These are phyloP conservation scores for Halenospora varia DNA, from an alignment of 495 filamentous ascomycete genomes.

Conservation along the genomic window DNA sequence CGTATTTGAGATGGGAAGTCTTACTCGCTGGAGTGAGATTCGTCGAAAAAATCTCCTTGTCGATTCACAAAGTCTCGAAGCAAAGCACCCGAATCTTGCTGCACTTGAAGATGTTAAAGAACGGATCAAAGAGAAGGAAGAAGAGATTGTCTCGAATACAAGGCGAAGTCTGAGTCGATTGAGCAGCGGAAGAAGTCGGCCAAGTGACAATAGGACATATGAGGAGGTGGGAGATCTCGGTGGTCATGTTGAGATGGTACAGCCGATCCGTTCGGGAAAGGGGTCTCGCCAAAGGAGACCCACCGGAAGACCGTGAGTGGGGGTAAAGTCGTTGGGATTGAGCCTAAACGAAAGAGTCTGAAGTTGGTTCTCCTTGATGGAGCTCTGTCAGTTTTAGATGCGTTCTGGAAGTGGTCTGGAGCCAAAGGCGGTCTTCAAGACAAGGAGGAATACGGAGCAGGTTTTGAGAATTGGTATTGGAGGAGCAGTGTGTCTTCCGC, in stretches of 20 bases:
- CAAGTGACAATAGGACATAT: constrained; percentile 2
- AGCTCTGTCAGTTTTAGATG: constrained; percentile 1
- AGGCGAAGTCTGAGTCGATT: constrained; percentile 14
- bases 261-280: constrained; percentile 14
- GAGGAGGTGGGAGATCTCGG: constrained; percentile 17
- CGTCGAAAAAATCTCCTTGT: constrained; percentile 60
- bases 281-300: neutral
- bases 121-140: constrained; percentile 17
- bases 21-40: constrained; percentile 69
- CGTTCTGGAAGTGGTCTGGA: constrained; percentile 13
- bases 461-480: constrained; percentile 11
- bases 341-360: neutral
- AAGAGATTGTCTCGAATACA: constrained; percentile 11
- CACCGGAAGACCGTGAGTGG: neutral
- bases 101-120: constrained; percentile 9
- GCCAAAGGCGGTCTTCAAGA: constrained; percentile 8
- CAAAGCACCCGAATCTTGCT: constrained; percentile 22
- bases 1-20: constrained; percentile 57
- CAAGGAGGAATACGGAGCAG: neutral
- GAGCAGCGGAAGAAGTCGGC: constrained; percentile 8
- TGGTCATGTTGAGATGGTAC: constrained; percentile 16
- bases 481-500: constrained; percentile 8
- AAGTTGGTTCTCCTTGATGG: neutral
- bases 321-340: neutral
- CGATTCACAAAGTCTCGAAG: constrained; percentile 31